phyloP scores from a whole-genome alignment of 2,329 filamentous ascomycete species.

The Aspergillus spinulosporus region DNA sequence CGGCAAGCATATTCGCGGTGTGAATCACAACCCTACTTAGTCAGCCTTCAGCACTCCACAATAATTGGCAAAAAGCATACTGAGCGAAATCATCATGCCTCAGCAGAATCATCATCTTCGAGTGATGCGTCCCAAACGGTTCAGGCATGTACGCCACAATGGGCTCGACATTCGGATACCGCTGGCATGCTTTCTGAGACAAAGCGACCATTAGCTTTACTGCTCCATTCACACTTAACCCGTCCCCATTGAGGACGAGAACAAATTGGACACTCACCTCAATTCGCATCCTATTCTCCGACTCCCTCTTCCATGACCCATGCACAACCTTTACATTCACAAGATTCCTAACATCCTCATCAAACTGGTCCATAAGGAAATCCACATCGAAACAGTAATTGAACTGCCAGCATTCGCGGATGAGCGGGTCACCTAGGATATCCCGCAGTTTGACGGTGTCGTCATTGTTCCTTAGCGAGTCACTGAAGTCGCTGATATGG shows the following conservation, averaged over 20 bases:
- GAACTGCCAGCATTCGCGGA: conserved; percentile 62
- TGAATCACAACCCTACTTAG: conserved; percentile 67
- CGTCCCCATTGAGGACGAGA: not conserved
- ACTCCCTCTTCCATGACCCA: conserved; percentile 68
- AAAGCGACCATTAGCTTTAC: not conserved
- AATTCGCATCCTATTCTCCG: conserved; percentile 57
- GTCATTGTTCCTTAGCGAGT: conserved; percentile 56
- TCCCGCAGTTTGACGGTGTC: conserved; percentile 67
- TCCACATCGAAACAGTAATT: conserved; percentile 59
- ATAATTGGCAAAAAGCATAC: conserved; percentile 27
- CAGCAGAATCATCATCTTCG: conserved; percentile 84
- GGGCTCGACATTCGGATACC: conserved; percentile 67
- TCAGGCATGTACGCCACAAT: conserved; percentile 78
- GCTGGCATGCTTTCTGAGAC: conserved; percentile 59
- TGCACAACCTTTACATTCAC: conserved; percentile 62
- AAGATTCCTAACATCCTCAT: conserved; percentile 54
- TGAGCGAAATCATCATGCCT: conserved; percentile 75
- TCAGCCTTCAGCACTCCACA: not conserved
- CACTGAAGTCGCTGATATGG: conserved; percentile 63
- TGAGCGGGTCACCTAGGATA: conserved; percentile 71
- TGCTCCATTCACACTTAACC: not conserved
- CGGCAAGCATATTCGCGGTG: conserved; percentile 86
- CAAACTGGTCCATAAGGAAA: conserved; percentile 61
- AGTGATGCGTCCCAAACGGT: conserved; percentile 80
- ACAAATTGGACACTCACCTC: conserved; percentile 47